A percentile compares a stretch with the other conserved stretches of the same genome.
phyloP scores from a whole-genome alignment of 371 early-diverging fungal species.

The Zychaea mexicana region DNA sequence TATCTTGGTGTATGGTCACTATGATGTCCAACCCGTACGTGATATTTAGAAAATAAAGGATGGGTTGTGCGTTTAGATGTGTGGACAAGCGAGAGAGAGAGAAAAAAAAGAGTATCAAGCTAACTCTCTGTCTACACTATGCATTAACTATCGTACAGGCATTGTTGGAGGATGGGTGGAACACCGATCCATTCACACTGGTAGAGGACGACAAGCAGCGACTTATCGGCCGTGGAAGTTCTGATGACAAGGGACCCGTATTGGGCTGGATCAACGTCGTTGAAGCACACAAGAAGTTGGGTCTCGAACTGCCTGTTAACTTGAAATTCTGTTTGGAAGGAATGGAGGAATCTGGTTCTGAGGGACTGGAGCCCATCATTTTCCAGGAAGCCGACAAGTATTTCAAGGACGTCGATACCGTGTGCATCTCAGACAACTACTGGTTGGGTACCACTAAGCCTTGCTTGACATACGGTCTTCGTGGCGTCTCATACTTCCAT shows the following conservation, averaged over 20 bases:
- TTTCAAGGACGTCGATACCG: conserved; percentile 89
- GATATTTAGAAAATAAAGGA: neutral
- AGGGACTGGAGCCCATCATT: conserved; percentile 93
- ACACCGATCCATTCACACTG: conserved; percentile 88
- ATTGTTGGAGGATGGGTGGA: conserved; percentile 94
- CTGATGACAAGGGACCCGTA: conserved; percentile 96
- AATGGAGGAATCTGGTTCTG: conserved; percentile 88
- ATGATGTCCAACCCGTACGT: conserved; percentile 91
- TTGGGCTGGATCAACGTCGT: conserved; percentile 94
- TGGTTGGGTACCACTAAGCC: conserved; percentile 96
- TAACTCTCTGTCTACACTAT: neutral
- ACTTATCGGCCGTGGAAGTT: conserved; percentile 90
- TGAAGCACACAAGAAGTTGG: conserved; percentile 90
- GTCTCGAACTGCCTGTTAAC: conserved; percentile 91
- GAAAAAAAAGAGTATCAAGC: neutral
- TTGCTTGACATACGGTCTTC: conserved; percentile 96
- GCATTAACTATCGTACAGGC: too few relatives aligned
- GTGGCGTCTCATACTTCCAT: conserved; percentile 93
- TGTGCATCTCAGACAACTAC: conserved; percentile 97
- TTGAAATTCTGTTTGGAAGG: conserved; percentile 96
- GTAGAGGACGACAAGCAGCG: conserved; percentile 83
- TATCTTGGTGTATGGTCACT: conserved; percentile 93
- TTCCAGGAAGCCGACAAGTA: conserved; percentile 79
- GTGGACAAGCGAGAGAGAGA: too few relatives aligned
- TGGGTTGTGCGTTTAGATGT: too few relatives aligned